Base-by-base conservation (phyloP, 2,329 filamentous ascomycete genomes). In the Escovopsis sp. region DNA sequence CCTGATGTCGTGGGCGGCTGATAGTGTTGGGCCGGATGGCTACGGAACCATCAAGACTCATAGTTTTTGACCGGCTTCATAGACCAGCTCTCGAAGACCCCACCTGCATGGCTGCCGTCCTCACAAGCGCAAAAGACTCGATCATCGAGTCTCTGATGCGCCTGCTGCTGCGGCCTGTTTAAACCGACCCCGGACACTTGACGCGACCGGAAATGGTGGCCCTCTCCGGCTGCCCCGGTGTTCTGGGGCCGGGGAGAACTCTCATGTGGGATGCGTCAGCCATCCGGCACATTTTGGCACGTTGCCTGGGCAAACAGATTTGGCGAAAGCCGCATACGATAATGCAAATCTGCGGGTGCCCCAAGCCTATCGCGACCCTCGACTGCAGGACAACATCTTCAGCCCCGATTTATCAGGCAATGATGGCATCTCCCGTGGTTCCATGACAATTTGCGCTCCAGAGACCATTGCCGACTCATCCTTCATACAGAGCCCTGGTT, bases 51-150 rank as follows among this genome's bases (percentile, higher is more conserved):
- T 9, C 12, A 8, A 39, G 37, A 27, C 30, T 11, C 39, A 39
- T n/a, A 41, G 39, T 13, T 40, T 40, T 43, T 45, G 44, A 45
- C 44, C 41, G 44, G 35, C 43, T 25, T 43, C 41, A 29, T 33
- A 29, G 37, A 35, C 25, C 37, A 14, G 16, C 15, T n/a, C 35
- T 41, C 41, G 37, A 20, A 29, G 15, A 34, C 13, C 29, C 10
- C n/a, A 35, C 27, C 8, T 30, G 27, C 27, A 30, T 9, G 27
- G 27, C 8, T 9, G 27, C 15, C 35, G 33, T 37, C 36, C 32
- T 24, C 12, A 12, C 25, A 45, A 45, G 41, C 44, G 44, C 32
- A 45, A 40, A 29, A 43, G 35, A 30, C 6, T 16, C 32, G 37
- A 14, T 31, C 38, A 45, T 25, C 20, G 9, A 25, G 20, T 20